A percentile compares a stretch with the other conserved stretches of the same genome.
phyloP scores from a whole-genome alignment of 2,329 filamentous ascomycete genomes.

The Biscogniauxia marginata region DNA sequence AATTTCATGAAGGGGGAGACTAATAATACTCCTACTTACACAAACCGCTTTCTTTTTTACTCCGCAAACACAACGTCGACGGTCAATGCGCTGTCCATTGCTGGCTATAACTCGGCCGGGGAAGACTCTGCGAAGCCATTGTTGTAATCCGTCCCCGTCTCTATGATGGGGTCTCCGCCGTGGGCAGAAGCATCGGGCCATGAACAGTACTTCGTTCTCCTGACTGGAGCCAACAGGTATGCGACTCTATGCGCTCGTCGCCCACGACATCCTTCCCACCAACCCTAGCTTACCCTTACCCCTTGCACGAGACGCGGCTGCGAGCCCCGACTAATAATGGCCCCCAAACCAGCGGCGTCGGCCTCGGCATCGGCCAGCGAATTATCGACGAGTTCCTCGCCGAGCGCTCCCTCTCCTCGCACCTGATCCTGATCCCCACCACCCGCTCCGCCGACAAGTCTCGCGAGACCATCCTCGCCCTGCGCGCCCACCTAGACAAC shows the following conservation, averaged over 20 bases:
- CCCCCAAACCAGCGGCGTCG: constrained; percentile 66
- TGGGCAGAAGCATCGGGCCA: constrained; percentile 32
- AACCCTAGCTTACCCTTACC: too few relatives aligned
- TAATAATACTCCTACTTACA: not conserved
- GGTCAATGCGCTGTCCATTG: not conserved
- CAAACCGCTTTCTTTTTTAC: not conserved
- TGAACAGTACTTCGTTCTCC: constrained; percentile 32
- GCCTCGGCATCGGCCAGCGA: constrained; percentile 78
- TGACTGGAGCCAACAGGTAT: constrained; percentile 36
- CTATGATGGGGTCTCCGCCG: constrained; percentile 28
- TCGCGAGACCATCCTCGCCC: constrained; percentile 63
- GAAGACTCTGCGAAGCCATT: not conserved
- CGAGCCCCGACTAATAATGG: not conserved
- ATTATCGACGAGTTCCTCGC: constrained; percentile 87
- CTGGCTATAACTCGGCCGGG: not conserved
- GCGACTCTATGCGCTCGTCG: constrained; percentile 3
- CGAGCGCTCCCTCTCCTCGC: constrained; percentile 62
- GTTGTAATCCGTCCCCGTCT: not conserved
- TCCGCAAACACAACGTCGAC: not conserved
- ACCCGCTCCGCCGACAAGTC: constrained; percentile 77
- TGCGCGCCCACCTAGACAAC: constrained; percentile 61
- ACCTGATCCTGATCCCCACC: constrained; percentile 78
- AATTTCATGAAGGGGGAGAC: constrained; percentile 10
- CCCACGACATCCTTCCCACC: too few relatives aligned
- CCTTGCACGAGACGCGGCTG: too few relatives aligned